These are phyloP conservation scores for Ascochyta fabae DNA, from an alignment of 2,329 filamentous ascomycete species.

Conservation along the genomic window DNA sequence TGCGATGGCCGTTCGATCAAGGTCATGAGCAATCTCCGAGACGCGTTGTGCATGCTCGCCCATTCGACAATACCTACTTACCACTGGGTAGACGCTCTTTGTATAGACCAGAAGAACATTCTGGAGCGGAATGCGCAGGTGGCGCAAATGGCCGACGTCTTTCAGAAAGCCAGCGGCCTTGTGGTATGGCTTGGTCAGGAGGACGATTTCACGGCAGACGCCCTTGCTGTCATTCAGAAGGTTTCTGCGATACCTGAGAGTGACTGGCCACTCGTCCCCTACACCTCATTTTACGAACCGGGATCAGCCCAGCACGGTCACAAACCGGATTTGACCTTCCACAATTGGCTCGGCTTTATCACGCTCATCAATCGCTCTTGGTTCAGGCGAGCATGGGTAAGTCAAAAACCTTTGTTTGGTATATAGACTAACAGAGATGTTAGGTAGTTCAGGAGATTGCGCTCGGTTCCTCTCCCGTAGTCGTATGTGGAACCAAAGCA, in stretches of 20 bases:
- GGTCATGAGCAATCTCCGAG: slow-evolving; percentile 30
- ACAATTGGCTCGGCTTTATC: slow-evolving; percentile 39
- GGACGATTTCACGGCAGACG: slow-evolving; percentile 33
- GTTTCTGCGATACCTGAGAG: slow-evolving; percentile 26
- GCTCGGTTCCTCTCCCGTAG: slow-evolving; percentile 26
- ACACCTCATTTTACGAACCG: slow-evolving; percentile 34
- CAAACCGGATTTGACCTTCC: slow-evolving; percentile 20
- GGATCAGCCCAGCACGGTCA: not conserved
- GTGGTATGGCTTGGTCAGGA: slow-evolving; percentile 43
- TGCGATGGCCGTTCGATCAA: slow-evolving; percentile 29
- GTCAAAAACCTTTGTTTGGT: not conserved
- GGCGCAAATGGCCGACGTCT: slow-evolving; percentile 39
- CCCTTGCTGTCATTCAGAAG: slow-evolving; percentile 25
- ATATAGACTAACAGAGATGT: not conserved
- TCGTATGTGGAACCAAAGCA: slow-evolving; percentile 28
- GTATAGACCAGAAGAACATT: slow-evolving; percentile 36
- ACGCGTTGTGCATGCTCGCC: slow-evolving; percentile 34
- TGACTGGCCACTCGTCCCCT: slow-evolving; percentile 28
- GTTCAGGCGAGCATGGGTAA: slow-evolving; percentile 40
- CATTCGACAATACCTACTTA: slow-evolving; percentile 21
- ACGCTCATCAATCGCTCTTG: slow-evolving; percentile 36
- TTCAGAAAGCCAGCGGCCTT: slow-evolving; percentile 30
- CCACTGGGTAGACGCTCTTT: slow-evolving; percentile 43
- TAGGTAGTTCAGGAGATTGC: slow-evolving; percentile 40
- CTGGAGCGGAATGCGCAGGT: slow-evolving; percentile 37